A percentile compares a stretch with the other conserved stretches of the same genome.
These are phyloP conservation scores for Oenanthe sinensis DNA, from an alignment of 129 eudicot genomes.

Conservation along the genomic window DNA sequence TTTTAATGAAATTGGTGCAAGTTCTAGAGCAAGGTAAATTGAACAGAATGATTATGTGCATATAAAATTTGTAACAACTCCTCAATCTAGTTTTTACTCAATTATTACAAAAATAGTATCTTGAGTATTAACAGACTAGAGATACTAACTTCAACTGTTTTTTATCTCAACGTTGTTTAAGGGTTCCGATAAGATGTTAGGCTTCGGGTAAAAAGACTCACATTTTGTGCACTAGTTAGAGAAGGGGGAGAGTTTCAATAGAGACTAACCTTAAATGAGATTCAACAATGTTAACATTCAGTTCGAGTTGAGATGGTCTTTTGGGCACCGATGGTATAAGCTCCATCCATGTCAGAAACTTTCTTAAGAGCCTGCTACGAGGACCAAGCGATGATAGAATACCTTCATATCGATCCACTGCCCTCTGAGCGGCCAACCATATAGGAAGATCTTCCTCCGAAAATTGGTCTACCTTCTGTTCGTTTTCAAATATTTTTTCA, in stretches of 20 bases:
- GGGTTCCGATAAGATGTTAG: not conserved
- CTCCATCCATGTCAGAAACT: conserved; percentile 68
- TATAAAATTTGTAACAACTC: not conserved
- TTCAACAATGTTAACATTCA: conserved; percentile 38
- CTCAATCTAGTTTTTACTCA: not conserved
- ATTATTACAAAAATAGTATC: not conserved
- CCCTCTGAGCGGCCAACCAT: conserved; percentile 92
- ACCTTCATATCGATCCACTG: conserved; percentile 90
- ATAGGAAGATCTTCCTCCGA: conserved; percentile 63
- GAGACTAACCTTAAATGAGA: conserved; percentile 50
- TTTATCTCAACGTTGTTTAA: not conserved
- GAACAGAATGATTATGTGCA: not conserved
- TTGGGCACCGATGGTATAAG: conserved; percentile 55
- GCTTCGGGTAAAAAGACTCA: not conserved
- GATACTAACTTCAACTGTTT: not conserved
- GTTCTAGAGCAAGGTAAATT: not conserved
- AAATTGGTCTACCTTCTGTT: conserved; percentile 31
- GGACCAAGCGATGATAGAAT: conserved; percentile 77
- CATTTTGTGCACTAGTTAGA: not conserved
- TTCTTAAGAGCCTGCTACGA: conserved; percentile 79
- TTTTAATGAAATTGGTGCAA: not conserved
- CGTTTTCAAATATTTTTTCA: conserved; percentile 26
- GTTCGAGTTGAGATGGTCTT: conserved; percentile 31
- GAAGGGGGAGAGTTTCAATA: not conserved
- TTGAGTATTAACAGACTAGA: not conserved